Conservation (phyloP, 331 rosid genomes). For the Saraca asoca region DNA sequence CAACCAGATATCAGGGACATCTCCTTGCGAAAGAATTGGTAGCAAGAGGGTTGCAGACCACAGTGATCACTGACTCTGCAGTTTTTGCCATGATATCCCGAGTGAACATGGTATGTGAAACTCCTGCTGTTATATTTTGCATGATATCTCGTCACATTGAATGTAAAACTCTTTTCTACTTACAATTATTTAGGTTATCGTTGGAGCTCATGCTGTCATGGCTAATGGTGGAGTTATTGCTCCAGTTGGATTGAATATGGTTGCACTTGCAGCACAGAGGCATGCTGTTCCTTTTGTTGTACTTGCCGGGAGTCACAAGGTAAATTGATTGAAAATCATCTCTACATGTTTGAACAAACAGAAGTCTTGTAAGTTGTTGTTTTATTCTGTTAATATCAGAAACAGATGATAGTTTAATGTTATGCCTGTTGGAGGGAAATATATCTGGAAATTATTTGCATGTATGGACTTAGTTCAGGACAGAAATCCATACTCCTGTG, state of each 20-base stretch:
- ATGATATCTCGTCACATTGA: constrained; percentile 13
- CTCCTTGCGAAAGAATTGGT: constrained; percentile 89
- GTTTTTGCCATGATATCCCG: constrained; percentile 94
- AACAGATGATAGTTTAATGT: constrained; percentile 23
- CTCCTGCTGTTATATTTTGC: constrained; percentile 13
- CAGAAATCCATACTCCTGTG: not conserved
- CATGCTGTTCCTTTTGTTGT: constrained; percentile 98
- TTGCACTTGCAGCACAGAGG: constrained; percentile 95
- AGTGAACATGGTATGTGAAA: constrained; percentile 83
- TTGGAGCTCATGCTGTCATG: constrained; percentile 99
- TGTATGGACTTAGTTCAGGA: constrained; percentile 1
- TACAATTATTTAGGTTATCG: constrained; percentile 65
- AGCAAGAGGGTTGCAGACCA: constrained; percentile 86
- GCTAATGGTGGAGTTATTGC: constrained; percentile 95
- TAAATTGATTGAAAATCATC: constrained; percentile 32
- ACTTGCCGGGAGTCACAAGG: constrained; percentile 98
- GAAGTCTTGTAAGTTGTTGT: constrained; percentile 6
- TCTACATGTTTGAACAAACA: constrained; percentile 12
- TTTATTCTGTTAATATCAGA: constrained; percentile 7
- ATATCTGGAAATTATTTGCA: not conserved
- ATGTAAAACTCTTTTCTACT: constrained; percentile 31
- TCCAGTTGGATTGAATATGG: constrained; percentile 94
- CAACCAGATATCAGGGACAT: constrained; percentile 83
- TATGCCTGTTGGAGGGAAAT: not conserved
- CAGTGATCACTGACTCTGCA: constrained; percentile 90